phyloP scores from a whole-genome alignment of 148 eudicot genomes.

The Camellia japonica region DNA sequence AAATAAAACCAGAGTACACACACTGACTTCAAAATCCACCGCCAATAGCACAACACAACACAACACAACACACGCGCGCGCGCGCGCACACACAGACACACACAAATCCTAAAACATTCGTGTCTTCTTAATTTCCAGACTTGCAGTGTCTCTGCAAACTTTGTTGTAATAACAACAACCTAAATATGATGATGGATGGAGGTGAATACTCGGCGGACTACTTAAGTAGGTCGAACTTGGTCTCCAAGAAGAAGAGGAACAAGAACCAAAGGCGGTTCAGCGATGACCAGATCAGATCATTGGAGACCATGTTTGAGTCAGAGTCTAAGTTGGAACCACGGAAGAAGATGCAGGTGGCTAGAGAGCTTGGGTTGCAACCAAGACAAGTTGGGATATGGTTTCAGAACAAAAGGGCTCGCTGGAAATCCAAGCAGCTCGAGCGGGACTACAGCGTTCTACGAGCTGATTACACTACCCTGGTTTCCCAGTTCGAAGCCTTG shows the following conservation, averaged over 20 bases:
- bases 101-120: too few species aligned
- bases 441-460: constrained; percentile 36
- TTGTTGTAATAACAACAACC: neutral
- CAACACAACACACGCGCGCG: too few species aligned
- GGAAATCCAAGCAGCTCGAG: constrained; percentile 65
- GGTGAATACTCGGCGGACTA: neutral
- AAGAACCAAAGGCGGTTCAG: constrained; percentile 53
- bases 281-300: constrained; percentile 56
- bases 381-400: constrained; percentile 82
- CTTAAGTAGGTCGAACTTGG: neutral
- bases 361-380: constrained; percentile 55
- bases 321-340: constrained; percentile 64
- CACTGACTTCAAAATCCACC: too few species aligned
- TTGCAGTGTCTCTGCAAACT: too few species aligned
- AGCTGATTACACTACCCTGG: constrained; percentile 45
- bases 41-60: too few species aligned
- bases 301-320: constrained; percentile 51
- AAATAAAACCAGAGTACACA: too few species aligned
- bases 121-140: too few species aligned
- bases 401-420: constrained; percentile 71
- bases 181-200: neutral
- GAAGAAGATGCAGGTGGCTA: constrained; percentile 60
- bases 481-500: constrained; percentile 39
- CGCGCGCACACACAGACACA: too few species aligned
- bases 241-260: constrained; percentile 16